Evolutionary conservation across 2,329 filamentous ascomycete genomes (phyloP).

Genomic region (Orbilia blumenaviensis): DNA sequence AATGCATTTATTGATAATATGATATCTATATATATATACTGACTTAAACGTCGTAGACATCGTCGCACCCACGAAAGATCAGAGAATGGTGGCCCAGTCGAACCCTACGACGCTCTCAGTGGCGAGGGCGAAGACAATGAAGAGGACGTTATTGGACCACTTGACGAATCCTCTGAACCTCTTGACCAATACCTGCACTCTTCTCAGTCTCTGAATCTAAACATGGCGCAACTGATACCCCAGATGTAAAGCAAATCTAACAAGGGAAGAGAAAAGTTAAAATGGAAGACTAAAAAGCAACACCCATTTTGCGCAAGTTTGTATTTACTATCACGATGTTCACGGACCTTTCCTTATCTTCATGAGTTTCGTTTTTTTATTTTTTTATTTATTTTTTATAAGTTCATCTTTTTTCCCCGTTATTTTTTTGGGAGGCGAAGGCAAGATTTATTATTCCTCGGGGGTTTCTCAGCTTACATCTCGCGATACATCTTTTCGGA

Average conservation of each 20-base stretch:
- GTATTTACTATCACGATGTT: conserved; percentile 54
- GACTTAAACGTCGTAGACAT: conserved; percentile 67
- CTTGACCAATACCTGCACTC: conserved; percentile 47
- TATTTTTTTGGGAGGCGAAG: conserved; percentile 15
- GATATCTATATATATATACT: conserved; percentile 55
- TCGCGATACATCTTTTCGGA: conserved; percentile 10
- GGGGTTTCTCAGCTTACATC: conserved; percentile 18
- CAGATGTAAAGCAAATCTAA: conserved; percentile 45
- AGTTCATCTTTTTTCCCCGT: neutral
- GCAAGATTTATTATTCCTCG: conserved; percentile 22
- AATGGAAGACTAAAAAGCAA: conserved; percentile 26
- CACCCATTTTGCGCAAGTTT: conserved; percentile 38
- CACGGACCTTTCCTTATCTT: conserved; percentile 39
- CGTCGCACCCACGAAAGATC: conserved; percentile 83
- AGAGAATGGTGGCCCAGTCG: conserved; percentile 65
- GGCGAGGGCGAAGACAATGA: conserved; percentile 90
- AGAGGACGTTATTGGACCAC: conserved; percentile 81
- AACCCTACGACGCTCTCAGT: conserved; percentile 67
- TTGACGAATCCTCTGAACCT: conserved; percentile 74
- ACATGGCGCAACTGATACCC: conserved; percentile 53
- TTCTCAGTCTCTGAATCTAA: conserved; percentile 47
- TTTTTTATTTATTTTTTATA: too few relatives aligned
- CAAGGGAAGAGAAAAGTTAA: conserved; percentile 20
- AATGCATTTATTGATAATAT: neutral
- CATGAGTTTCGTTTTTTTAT: conserved; percentile 52